Base-by-base conservation (phyloP, 2,329 filamentous ascomycete genomes). In the Sarocladium kiliense region DNA sequence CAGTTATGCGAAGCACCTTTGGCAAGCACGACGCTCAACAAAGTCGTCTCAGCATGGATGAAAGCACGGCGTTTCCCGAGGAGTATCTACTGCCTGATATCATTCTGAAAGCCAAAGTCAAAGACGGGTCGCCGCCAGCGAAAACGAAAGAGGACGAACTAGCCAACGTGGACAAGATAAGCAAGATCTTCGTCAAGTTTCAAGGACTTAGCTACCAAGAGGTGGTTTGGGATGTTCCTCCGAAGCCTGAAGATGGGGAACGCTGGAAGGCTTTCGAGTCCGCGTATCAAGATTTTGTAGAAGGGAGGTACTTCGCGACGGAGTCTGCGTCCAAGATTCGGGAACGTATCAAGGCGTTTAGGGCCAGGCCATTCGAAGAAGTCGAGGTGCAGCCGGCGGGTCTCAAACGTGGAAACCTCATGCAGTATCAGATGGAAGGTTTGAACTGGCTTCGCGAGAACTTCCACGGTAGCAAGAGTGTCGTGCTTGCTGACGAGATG, bases 401-500 rank as follows among this genome's bases (percentile, higher is more conserved):
- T 14, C 76, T 97, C 7, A 82, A 81, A 30, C 85, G 89, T 34
- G 91, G 92, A 23, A 84, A 91, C 60, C 76, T 97, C 57, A 97
- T 97, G 92, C 82, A 85, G 32, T 97, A 99, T 64, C 94, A 99
- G 67, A 74, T 95, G 44, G 89, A 97, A 57, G 94, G 94, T 19
- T 76, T 97, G 53, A 97, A 97, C 64, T 99, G 94, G 92, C 81
- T 99, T 2, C 86, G 96, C 57, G 92, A 89, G 68, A 94, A 94
- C 66, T 97, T 90, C 77, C 88, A 91, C 63, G 78, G 82, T 53
- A 79, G 86, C 61, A 86, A 89, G 65, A 97, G 94, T 64, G 88
- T 91, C 26, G 93, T 97, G 57, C 80, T 97, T 6, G 94, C 94
- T 0, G 94, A 99, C 66, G 94, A 99, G 67, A 99, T 99, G 94